Conservation (phyloP, 108 stramenopile genomes). For the Hondaea fermentalgiana region DNA sequence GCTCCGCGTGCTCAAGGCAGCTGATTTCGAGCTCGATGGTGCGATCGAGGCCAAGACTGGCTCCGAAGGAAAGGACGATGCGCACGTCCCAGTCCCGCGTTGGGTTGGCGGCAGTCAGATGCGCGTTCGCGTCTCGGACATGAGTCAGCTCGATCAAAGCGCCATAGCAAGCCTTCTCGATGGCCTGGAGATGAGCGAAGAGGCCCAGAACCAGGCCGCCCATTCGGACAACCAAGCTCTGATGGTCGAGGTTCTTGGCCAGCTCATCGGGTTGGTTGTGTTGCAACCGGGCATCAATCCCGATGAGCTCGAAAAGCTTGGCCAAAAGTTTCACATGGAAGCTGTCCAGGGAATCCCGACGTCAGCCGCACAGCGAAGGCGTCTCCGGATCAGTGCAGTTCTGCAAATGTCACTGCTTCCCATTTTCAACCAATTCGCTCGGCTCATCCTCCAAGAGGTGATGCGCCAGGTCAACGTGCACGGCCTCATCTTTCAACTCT, state of each 20-base stretch:
- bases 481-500: conserved; percentile 36
- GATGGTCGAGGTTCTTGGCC: background rate
- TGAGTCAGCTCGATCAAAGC: background rate
- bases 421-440: background rate
- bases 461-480: conserved; percentile 45
- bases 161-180: background rate
- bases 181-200: background rate
- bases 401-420: background rate
- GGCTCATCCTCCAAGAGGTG: conserved; percentile 37
- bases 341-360: background rate
- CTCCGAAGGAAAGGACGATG: background rate
- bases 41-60: background rate
- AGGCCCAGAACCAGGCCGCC: background rate
- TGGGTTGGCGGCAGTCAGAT: conserved; percentile 11
- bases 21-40: background rate
- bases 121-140: background rate
- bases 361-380: background rate
- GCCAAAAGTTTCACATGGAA: background rate
- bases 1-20: background rate
- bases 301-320: background rate
- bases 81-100: background rate
- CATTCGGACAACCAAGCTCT: background rate
- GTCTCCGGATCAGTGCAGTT: background rate
- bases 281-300: background rate
- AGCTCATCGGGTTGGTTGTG: background rate